phyloP scores from a whole-genome alignment of 2,329 filamentous ascomycete species.

The Teratosphaeria destructans region DNA sequence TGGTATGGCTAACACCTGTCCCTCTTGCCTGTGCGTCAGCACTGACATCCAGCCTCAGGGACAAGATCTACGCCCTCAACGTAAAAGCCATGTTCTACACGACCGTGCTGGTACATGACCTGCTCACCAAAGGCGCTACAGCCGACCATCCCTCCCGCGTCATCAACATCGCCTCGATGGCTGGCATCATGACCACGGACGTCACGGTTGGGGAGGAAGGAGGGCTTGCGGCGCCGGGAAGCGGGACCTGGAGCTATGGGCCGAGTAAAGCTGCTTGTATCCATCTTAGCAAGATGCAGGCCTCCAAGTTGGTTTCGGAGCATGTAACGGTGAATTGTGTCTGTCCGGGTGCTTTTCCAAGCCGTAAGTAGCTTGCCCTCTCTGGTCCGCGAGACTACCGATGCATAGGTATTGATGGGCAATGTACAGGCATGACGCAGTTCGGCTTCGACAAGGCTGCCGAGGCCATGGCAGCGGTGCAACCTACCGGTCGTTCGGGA shows the following conservation, averaged over 20 bases:
- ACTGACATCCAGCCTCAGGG: conserved; percentile 11
- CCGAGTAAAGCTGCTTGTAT: conserved; percentile 42
- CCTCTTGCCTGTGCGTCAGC: not conserved
- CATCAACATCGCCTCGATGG: conserved; percentile 38
- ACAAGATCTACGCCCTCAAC: conserved; percentile 35
- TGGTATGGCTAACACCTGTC: conserved; percentile 25
- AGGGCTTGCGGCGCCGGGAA: conserved; percentile 40
- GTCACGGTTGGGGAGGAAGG: conserved; percentile 38
- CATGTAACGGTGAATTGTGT: conserved; percentile 49
- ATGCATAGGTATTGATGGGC: not conserved
- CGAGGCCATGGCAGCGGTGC: conserved; percentile 36
- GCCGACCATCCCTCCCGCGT: conserved; percentile 33
- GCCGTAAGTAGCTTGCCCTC: conserved; percentile 21
- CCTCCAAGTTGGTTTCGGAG: conserved; percentile 40
- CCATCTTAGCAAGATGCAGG: conserved; percentile 46
- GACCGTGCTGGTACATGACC: conserved; percentile 35
- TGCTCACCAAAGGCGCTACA: conserved; percentile 33
- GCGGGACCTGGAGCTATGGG: conserved; percentile 34
- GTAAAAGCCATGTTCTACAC: conserved; percentile 33
- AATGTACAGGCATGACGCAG: conserved; percentile 37
- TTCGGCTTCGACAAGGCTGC: conserved; percentile 36
- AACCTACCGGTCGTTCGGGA: conserved; percentile 38
- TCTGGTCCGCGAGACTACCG: not conserved
- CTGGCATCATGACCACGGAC: conserved; percentile 34
- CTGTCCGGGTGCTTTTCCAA: conserved; percentile 46